phyloP scores from a whole-genome alignment of 768 basidiomycete species.

The Leccinellum luteum region DNA sequence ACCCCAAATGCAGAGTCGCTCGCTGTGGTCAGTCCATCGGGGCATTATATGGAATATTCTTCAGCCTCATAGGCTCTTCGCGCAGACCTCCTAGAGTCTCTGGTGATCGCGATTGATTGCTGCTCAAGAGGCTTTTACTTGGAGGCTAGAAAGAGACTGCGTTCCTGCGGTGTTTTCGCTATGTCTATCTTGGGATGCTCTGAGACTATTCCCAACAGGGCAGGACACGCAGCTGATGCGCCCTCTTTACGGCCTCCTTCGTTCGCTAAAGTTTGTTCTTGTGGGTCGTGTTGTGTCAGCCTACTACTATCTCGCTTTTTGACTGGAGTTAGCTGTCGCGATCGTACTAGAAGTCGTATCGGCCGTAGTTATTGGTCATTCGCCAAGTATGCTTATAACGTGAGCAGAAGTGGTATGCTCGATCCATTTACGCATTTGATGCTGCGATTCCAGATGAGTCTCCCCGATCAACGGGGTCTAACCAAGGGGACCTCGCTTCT shows the following conservation, averaged over 20 bases:
- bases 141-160: constrained; percentile 1
- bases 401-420: constrained; percentile 11
- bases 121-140: background rate
- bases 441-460: constrained; percentile 5
- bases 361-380: constrained; percentile 12
- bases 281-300: constrained; percentile 4
- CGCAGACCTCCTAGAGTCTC: background rate
- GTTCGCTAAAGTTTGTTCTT: constrained; percentile 12
- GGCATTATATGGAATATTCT: constrained; percentile 19
- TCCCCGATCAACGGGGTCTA: constrained; percentile 22
- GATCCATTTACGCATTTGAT: constrained; percentile 8
- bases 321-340: constrained; percentile 13
- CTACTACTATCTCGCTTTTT: constrained; percentile 19
- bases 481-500: constrained; percentile 7
- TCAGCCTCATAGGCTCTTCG: constrained; percentile 12
- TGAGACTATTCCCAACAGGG: constrained; percentile 14
- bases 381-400: constrained; percentile 10
- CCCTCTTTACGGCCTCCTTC: constrained; percentile 29
- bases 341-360: constrained; percentile 4
- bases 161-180: constrained; percentile 7
- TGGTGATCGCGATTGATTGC: constrained; percentile 11
- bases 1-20: constrained; percentile 14
- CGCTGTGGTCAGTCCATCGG: constrained; percentile 12
- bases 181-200: constrained; percentile 20
- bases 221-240: constrained; percentile 34